Base-by-base conservation (phyloP, 2,329 filamentous ascomycete genomes). In the Polytolypa hystricis region DNA sequence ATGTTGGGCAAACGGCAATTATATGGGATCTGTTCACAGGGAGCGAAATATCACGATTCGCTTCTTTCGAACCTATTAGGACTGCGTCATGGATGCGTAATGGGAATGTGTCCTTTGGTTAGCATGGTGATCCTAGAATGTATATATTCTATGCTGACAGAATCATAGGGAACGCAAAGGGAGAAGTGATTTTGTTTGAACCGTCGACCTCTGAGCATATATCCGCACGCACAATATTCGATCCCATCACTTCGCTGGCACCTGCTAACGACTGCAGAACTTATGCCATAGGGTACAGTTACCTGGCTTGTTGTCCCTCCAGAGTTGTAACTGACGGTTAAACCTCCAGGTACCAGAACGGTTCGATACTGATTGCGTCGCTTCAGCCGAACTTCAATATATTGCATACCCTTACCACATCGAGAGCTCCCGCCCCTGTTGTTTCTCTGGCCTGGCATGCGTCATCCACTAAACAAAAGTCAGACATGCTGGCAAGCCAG, bases 21-120 rank as follows among this genome's bases (percentile, higher is more conserved):
- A 84, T 96, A 5, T 98, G 91, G 91, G 89, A 98, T 61, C 70
- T 95, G 42, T 77, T 93, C 64, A 93, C 85, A 0, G 91, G 91
- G 33, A 79, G 86, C 41, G 86, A 95, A 60, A 73, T 95, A 40
- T 79, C 89, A 26, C 75, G 87, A n/a, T 96, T 96, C 64, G 79
- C 81, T 16, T 91, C 87, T 0, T 95, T 93, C 53, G 85, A 93
- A 53, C 76, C 83, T 47, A 72, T 96, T 44, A 79, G 79, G 15
- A 80, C 84, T 19, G 89, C 87, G 25, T 72, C 83, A 9, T 98
- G 91, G 85, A 95, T 98, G 87, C 75, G 81, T 30, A 95, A 95
- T 62, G 91, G 91, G 37, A 93, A 94, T 62, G 80, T 98, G 47
- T 89, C 85, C 25, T 96, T 96, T 67, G 91, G 89, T 95, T 70